Base-by-base conservation (phyloP, 306 rosid species). In the Cucurbita argyrosperma region DNA sequence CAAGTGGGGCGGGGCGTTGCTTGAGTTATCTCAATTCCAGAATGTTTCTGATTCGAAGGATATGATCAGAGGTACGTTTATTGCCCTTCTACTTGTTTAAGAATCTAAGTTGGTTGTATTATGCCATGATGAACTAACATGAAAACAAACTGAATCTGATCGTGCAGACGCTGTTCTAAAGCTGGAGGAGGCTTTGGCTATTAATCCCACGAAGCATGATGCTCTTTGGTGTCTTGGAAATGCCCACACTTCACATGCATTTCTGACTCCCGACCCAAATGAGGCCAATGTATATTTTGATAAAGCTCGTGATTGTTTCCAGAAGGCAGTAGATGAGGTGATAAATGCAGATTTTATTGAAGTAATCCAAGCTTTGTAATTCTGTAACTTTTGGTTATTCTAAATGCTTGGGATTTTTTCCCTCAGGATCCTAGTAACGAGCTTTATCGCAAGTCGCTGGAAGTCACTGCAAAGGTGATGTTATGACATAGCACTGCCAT, bases 211-310 rank as follows among this genome's bases (percentile, higher is more conserved):
- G 11, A 89, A 86, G 86, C 92, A 83, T 67, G 88, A 86, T n/a
- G 91, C 97, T 23, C 76, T 86, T 38, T 92, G 96, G 96, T 82
- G 79, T 83, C 64, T 89, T 63, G 94, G 94, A 69, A 92, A 92
- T 23, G 96, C 87, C 11, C 72, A 79, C 68, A 89, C 89, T 0
- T 85, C 96, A 23, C 71, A 60, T 43, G 97, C 82, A 1, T 89
- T 89, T 80, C 68, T 89, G 71, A 89, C 85, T 69, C 90, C 94
- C 9, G 84, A 89, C 57, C 4, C 77, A 10, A 76, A 67, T 9
- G 97, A 84, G 73, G 97, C 97, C 38, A 79, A 76, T 75, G 80
- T 70, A 78, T 76, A 79, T 80, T 86, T 89, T 58, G 92, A 84
- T 46, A 85, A 80, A 82, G 97, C 97, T 1, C 50, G 50, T 4